Evolutionary conservation across 176 grass and related monocot genomes (phyloP).

Genomic region (Puccinellia tenuiflora): DNA sequence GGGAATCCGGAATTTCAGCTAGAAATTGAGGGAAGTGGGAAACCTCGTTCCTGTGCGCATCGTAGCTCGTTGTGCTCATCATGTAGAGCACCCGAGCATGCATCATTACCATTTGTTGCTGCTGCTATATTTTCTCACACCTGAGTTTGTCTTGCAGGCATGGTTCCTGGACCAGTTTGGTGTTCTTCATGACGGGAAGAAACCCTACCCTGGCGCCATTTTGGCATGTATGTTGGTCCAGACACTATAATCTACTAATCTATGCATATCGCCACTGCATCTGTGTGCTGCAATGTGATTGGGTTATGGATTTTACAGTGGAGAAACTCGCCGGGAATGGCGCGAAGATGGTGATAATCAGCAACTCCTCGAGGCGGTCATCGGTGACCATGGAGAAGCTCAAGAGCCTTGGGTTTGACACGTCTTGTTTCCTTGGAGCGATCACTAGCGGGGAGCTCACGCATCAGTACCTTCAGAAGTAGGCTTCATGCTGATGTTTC

Average conservation of each 20-base stretch:
- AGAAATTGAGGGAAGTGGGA: not conserved
- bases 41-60: not conserved
- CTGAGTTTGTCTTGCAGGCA: conserved; percentile 43
- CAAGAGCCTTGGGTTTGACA: conserved; percentile 59
- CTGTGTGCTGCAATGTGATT: not conserved
- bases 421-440: conserved; percentile 57
- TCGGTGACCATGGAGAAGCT: conserved; percentile 76
- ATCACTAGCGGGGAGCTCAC: conserved; percentile 95
- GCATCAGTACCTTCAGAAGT: conserved; percentile 80
- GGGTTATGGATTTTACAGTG: conserved; percentile 37
- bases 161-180: conserved; percentile 97
- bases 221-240: conserved; percentile 55
- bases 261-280: not conserved
- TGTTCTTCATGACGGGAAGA: conserved; percentile 94
- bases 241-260: not conserved
- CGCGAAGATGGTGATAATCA: conserved; percentile 85
- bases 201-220: conserved; percentile 89
- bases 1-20: not conserved
- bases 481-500: not conserved
- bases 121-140: not conserved
- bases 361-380: conserved; percentile 85
- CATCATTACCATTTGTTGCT: not conserved
- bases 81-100: not conserved
- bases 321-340: conserved; percentile 72
- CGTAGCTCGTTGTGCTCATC: not conserved